Percentiles rank a stretch among this genome's conserved stretches.
phyloP scores from a whole-genome alignment of 139 green algal genomes.

The Chlorella sp. region DNA sequence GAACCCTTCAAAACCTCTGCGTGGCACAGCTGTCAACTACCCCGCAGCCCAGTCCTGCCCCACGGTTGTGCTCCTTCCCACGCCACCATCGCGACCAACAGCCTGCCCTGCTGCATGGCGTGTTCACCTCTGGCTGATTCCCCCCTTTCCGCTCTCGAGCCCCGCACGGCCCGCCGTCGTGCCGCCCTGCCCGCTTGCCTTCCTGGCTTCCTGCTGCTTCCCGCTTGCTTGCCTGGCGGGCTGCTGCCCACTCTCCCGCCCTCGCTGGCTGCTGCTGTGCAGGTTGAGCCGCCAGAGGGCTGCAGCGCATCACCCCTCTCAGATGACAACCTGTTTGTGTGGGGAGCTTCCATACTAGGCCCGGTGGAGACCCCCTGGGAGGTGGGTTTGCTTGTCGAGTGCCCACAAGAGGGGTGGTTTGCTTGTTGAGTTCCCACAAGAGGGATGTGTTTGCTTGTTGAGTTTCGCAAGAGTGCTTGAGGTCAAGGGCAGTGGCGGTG shows the following conservation, averaged over 20 bases:
- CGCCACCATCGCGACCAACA: neutral
- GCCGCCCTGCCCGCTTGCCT: neutral
- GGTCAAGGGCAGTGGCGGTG: neutral
- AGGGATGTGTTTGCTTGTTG: too few relatives aligned
- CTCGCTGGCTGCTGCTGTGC: conserved; percentile 42
- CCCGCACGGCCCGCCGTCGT: neutral
- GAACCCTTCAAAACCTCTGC: too few relatives aligned
- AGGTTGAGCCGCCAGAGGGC: conserved; percentile 68
- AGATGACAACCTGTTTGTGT: conserved; percentile 64
- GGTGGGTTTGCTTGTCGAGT: neutral
- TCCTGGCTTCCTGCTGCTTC: neutral
- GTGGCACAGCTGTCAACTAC: too few relatives aligned
- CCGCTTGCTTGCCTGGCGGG: neutral
- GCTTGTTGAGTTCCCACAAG: too few relatives aligned
- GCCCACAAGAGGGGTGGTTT: too few relatives aligned
- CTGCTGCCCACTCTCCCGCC: neutral
- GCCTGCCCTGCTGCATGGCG: neutral
- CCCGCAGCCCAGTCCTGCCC: too few relatives aligned
- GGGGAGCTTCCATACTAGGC: conserved; percentile 29
- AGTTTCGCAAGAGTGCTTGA: too few relatives aligned
- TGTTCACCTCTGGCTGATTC: neutral
- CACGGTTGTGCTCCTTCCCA: too few relatives aligned
- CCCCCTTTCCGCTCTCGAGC: neutral
- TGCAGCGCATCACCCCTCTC: conserved; percentile 68
- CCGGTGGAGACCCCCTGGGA: conserved; percentile 46